Percentiles rank a stretch among this genome's conserved stretches.
Conservation (phyloP, 2,329 filamentous ascomycete species). For the Trichoderma aggressivum region DNA sequence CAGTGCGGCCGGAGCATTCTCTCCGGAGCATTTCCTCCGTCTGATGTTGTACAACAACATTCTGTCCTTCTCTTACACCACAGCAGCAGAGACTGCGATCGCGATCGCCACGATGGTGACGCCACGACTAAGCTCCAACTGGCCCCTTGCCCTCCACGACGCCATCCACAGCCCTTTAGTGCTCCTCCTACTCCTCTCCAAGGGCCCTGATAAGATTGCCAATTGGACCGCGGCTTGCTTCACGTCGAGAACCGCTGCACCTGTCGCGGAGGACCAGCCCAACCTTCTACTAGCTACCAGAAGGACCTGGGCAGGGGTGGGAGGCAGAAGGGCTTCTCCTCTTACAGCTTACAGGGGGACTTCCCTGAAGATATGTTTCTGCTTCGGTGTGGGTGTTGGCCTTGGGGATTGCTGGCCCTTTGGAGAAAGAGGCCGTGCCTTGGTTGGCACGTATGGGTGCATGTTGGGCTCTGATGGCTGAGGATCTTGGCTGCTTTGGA, state of each 20-base stretch:
- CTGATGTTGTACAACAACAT: background rate
- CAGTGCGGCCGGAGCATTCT: background rate
- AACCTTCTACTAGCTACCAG: background rate
- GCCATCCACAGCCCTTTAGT: background rate
- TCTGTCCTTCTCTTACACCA: background rate
- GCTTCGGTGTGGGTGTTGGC: background rate
- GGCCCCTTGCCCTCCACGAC: background rate
- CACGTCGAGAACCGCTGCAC: background rate
- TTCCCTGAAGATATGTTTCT: background rate
- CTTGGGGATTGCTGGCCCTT: background rate
- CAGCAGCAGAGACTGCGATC: background rate
- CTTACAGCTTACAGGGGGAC: background rate
- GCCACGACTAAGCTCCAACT: background rate
- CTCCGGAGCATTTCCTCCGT: constrained; percentile 6
- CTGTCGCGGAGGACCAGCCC: background rate
- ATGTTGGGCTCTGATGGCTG: background rate
- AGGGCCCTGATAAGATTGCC: background rate
- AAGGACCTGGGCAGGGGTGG: background rate
- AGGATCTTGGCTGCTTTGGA: background rate
- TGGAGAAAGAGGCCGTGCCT: background rate
- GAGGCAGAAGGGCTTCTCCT: background rate
- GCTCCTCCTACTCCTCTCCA: background rate
- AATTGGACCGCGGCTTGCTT: background rate
- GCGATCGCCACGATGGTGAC: background rate
- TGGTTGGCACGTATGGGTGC: background rate